phyloP scores from a whole-genome alignment of 768 basidiomycete genomes.

The Pisolithus albus region DNA sequence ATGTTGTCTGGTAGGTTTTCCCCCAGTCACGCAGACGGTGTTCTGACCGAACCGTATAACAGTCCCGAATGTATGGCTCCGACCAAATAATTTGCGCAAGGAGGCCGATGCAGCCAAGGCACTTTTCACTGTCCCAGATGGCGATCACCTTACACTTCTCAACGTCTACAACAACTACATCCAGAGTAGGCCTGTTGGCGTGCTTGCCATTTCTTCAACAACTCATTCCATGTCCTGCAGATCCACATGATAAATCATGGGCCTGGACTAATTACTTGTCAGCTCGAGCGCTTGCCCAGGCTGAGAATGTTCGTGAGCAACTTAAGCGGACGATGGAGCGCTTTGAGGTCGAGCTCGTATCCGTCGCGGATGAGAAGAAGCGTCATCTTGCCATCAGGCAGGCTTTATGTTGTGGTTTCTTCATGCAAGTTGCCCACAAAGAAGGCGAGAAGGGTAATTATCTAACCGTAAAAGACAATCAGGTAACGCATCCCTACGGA shows the following conservation, averaged over 20 bases:
- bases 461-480: constrained; percentile 91
- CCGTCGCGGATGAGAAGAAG: constrained; percentile 60
- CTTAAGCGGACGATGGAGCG: constrained; percentile 89
- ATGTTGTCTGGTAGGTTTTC: constrained; percentile 81
- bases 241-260: constrained; percentile 80
- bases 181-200: constrained; percentile 47
- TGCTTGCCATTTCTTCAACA: neutral
- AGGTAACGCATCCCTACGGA: constrained; percentile 35
- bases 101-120: constrained; percentile 94
- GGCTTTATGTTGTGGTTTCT: constrained; percentile 87
- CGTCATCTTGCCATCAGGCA: constrained; percentile 71
- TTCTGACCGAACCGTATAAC: neutral
- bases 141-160: constrained; percentile 92
- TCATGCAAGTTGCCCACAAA: constrained; percentile 97
- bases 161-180: constrained; percentile 95
- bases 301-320: constrained; percentile 89
- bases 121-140: constrained; percentile 80
- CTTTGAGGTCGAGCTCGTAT: constrained; percentile 71
- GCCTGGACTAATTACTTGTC: constrained; percentile 87
- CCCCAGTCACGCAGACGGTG: neutral
- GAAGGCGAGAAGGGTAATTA: constrained; percentile 88
- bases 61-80: constrained; percentile 89
- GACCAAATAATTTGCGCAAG: constrained; percentile 79
- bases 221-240: constrained; percentile 29
- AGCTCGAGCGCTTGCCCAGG: constrained; percentile 74